Percentiles rank a stretch among this genome's conserved stretches.
These are phyloP conservation scores for Yamagishiella unicocca DNA, from an alignment of 139 green algal genomes.

Conservation along the genomic window DNA sequence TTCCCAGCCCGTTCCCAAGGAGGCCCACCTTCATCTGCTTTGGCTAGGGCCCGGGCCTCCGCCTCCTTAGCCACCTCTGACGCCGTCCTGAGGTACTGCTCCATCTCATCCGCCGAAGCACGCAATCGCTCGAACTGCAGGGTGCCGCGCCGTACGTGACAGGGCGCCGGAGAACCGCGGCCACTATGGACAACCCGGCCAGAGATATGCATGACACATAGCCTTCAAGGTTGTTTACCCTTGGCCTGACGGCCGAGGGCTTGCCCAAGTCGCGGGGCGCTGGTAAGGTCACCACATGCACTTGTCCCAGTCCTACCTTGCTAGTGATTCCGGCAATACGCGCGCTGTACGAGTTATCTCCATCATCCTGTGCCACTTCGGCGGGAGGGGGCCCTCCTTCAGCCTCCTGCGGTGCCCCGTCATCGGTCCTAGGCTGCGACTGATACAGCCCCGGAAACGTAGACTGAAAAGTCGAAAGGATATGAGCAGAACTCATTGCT, in stretches of 20 bases:
- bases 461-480: constrained; percentile 27
- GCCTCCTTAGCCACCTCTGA: constrained; percentile 57
- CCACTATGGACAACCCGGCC: no score
- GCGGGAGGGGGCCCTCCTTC: not conserved
- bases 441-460: constrained; percentile 39
- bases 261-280: no score
- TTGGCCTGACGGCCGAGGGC: no score
- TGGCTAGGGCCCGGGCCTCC: constrained; percentile 51
- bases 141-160: not conserved
- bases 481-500: constrained; percentile 42
- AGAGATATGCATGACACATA: no score
- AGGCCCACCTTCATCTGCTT: constrained; percentile 53
- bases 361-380: not conserved
- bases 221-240: no score
- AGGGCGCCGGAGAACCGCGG: no score
- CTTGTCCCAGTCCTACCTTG: constrained; percentile 6
- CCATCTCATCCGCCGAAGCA: constrained; percentile 52
- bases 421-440: not conserved
- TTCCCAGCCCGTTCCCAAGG: no score
- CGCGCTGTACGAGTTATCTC: constrained; percentile 1
- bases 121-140: constrained; percentile 53
- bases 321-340: constrained; percentile 44
- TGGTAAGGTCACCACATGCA: no score
- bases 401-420: not conserved
- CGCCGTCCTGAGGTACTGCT: constrained; percentile 51